A percentile compares a stretch with the other conserved stretches of the same genome.
Conservation (phyloP, 2,329 filamentous ascomycete species). For the Ustulina deusta region DNA sequence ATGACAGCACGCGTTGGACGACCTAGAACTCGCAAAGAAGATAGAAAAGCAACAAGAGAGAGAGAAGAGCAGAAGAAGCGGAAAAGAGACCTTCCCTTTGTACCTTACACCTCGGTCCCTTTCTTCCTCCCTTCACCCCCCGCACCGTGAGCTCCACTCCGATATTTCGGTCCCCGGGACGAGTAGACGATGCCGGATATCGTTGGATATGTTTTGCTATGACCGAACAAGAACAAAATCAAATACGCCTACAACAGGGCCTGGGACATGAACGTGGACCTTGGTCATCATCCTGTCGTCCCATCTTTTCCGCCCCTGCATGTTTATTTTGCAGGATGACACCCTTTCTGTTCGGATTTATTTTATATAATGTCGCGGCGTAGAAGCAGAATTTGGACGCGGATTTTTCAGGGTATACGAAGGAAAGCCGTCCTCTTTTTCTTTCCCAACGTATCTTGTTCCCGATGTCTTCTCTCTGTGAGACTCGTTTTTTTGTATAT, state of each 20-base stretch:
- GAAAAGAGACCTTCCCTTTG: constrained; percentile 11
- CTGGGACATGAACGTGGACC: constrained; percentile 17
- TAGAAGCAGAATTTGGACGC: constrained; percentile 16
- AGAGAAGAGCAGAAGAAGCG: neutral
- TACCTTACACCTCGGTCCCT: constrained; percentile 11
- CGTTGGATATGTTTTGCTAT: constrained; percentile 12
- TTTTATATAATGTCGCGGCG: constrained; percentile 11
- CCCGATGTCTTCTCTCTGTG: constrained; percentile 9
- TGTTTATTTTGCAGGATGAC: constrained; percentile 10
- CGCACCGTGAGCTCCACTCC: constrained; percentile 3
- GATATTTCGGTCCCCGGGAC: neutral
- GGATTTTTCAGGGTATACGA: neutral
- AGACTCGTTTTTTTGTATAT: constrained; percentile 26
- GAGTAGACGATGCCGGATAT: constrained; percentile 12
- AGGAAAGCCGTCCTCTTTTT: constrained; percentile 10
- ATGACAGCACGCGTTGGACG: constrained; percentile 9
- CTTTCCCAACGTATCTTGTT: neutral
- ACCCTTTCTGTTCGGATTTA: neutral
- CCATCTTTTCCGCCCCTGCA: neutral
- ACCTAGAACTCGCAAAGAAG: constrained; percentile 8
- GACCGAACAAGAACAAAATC: neutral
- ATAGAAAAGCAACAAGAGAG: neutral
- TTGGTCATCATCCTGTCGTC: neutral
- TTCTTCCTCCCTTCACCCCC: neutral
- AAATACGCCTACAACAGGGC: constrained; percentile 17